phyloP scores from a whole-genome alignment of 1,284 basidiomycete genomes.

The Irpex sp. region DNA sequence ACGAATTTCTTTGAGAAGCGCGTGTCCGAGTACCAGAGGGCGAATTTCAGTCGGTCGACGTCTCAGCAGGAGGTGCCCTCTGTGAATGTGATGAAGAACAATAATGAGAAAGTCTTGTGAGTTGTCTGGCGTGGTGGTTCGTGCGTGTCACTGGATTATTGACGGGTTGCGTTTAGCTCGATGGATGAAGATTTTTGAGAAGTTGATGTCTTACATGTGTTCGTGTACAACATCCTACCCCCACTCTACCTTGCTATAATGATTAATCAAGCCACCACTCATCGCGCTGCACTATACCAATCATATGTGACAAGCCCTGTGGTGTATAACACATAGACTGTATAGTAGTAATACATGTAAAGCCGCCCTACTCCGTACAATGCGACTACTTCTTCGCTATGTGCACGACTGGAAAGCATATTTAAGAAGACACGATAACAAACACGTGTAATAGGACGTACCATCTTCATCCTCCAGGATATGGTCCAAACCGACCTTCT shows the following conservation, averaged over 20 bases:
- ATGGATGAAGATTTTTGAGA: constrained; percentile 34
- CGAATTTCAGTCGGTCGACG: constrained; percentile 39
- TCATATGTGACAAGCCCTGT: not conserved
- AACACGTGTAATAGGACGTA: constrained; percentile 28
- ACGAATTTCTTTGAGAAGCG: constrained; percentile 83
- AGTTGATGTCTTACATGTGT: not conserved
- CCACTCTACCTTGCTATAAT: too few species aligned
- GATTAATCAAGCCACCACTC: too few species aligned
- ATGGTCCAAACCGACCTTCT: constrained; percentile 93
- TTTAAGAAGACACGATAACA: too few species aligned
- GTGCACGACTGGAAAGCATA: constrained; percentile 55
- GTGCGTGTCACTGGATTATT: not conserved
- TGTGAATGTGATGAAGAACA: not conserved
- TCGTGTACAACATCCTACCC: too few species aligned
- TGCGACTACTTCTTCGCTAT: constrained; percentile 68
- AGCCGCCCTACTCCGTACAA: not conserved
- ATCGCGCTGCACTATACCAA: not conserved
- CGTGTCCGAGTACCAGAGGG: constrained; percentile 73
- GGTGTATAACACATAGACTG: not conserved
- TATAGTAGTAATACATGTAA: not conserved
- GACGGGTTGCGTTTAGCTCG: constrained; percentile 20
- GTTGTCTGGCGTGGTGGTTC: constrained; percentile 11
- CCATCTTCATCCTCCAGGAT: constrained; percentile 87
- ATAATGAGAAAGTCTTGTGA: constrained; percentile 27
- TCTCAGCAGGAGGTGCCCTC: constrained; percentile 1